phyloP scores from a whole-genome alignment of 768 basidiomycete genomes.

The Punctularia strigosozonata region DNA sequence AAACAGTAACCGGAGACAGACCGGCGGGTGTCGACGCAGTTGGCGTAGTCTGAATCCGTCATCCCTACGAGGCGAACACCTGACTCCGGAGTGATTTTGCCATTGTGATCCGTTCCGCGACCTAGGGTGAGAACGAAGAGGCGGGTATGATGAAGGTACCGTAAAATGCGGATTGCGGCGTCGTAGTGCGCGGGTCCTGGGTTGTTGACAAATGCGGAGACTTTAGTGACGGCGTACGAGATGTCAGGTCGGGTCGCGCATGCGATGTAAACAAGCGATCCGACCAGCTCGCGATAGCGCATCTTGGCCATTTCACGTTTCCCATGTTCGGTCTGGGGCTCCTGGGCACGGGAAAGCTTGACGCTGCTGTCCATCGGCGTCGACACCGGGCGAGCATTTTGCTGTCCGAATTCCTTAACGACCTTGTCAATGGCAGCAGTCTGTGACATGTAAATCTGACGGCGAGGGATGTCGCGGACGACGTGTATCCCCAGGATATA shows the following conservation, averaged over 20 bases:
- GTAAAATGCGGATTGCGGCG: slow-evolving; percentile 11
- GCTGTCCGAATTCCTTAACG: too few species aligned
- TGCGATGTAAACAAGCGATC: slow-evolving; percentile 4
- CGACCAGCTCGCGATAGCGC: background rate
- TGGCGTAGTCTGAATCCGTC: slow-evolving; percentile 17
- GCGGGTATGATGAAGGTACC: slow-evolving; percentile 7
- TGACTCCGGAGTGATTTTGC: too few species aligned
- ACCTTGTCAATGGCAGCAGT: too few species aligned
- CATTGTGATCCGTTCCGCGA: too few species aligned
- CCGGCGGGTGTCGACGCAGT: slow-evolving; percentile 11
- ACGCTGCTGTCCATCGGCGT: background rate
- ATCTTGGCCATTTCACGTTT: background rate
- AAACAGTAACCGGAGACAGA: slow-evolving; percentile 16
- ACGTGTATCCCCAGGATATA: background rate
- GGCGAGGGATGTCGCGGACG: too few species aligned
- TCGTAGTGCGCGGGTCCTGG: slow-evolving; percentile 16
- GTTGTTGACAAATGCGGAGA: slow-evolving; percentile 19
- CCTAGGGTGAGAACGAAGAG: background rate
- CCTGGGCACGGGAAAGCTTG: background rate
- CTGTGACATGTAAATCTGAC: too few species aligned
- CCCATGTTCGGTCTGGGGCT: too few species aligned
- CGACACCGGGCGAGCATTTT: too few species aligned
- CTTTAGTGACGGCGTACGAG: slow-evolving; percentile 12
- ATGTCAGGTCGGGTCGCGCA: slow-evolving; percentile 17
- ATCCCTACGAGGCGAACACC: background rate